A percentile compares a stretch with the other conserved stretches of the same genome.
These are phyloP conservation scores for Russula sp. DNA, from an alignment of 768 basidiomycete species.

Conservation along the genomic window DNA sequence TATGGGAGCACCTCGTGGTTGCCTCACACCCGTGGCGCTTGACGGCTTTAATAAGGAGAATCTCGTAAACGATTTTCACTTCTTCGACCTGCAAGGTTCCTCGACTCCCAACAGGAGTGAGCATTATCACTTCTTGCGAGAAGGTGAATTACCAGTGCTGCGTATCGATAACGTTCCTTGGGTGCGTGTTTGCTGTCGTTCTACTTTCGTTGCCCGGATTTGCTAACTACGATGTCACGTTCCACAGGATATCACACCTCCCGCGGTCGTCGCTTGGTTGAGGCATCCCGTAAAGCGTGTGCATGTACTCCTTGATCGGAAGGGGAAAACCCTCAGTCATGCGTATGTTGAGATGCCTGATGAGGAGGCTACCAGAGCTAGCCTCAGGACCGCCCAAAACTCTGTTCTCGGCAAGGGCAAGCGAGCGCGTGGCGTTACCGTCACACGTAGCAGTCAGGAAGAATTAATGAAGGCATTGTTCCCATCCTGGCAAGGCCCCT, in stretches of 20 bases:
- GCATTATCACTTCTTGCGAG: constrained; percentile 2
- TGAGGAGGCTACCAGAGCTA: constrained; percentile 54
- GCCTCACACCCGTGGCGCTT: constrained; percentile 20
- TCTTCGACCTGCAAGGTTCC: constrained; percentile 29
- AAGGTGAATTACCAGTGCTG: constrained; percentile 50
- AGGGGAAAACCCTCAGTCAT: constrained; percentile 80
- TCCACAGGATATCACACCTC: constrained; percentile 73
- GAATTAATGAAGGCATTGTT: constrained; percentile 80
- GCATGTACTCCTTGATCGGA: constrained; percentile 71
- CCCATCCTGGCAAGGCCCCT: constrained; percentile 72
- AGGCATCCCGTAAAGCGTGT: constrained; percentile 62
- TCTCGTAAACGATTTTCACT: constrained; percentile 21
- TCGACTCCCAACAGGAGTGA: constrained; percentile 28
- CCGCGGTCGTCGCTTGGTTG: constrained; percentile 59
- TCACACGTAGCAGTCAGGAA: constrained; percentile 72
- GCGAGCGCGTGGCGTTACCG: constrained; percentile 75
- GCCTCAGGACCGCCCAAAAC: constrained; percentile 52
- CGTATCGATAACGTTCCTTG: constrained; percentile 87
- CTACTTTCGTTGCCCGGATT: not conserved
- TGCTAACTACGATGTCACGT: constrained; percentile 7
- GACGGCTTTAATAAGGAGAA: constrained; percentile 26
- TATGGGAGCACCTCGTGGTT: constrained; percentile 18
- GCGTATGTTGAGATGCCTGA: constrained; percentile 70
- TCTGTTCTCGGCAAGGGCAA: constrained; percentile 68
- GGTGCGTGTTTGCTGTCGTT: constrained; percentile 38